These are phyloP conservation scores for Penicillium diatomitis DNA, from an alignment of 495 filamentous ascomycete genomes.

Conservation along the genomic window DNA sequence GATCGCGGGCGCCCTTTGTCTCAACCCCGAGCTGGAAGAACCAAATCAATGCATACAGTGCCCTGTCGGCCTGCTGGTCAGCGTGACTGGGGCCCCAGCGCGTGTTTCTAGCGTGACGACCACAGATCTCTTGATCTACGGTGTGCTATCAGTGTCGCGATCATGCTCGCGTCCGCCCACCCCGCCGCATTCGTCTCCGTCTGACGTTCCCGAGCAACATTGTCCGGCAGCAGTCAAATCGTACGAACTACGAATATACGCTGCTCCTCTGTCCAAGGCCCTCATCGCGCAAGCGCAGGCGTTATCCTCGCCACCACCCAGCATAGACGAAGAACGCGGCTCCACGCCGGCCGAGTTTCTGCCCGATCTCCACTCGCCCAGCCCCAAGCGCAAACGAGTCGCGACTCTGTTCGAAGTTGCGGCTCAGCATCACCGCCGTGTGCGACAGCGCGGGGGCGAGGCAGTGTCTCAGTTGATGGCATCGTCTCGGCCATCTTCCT, in stretches of 20 bases:
- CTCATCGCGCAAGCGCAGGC: slow-evolving; percentile 26
- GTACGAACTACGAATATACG: slow-evolving; percentile 33
- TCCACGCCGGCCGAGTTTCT: slow-evolving; percentile 30
- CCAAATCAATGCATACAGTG: slow-evolving; percentile 28
- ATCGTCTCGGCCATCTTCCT: slow-evolving; percentile 21
- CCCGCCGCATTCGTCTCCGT: slow-evolving; percentile 38
- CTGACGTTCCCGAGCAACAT: slow-evolving; percentile 12
- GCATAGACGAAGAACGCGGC: slow-evolving; percentile 10
- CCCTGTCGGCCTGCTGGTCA: slow-evolving; percentile 32
- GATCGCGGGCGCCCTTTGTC: slow-evolving; percentile 24
- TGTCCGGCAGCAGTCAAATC: slow-evolving; percentile 6
- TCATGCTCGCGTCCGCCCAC: slow-evolving; percentile 32
- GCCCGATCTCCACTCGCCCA: slow-evolving; percentile 32
- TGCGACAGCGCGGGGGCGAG: slow-evolving; percentile 46
- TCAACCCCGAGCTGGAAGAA: slow-evolving; percentile 26
- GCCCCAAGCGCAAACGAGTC: slow-evolving; percentile 47
- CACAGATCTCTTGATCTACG: slow-evolving; percentile 51
- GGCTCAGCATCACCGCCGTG: slow-evolving; percentile 44
- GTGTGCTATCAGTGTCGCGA: slow-evolving; percentile 24
- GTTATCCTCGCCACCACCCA: slow-evolving; percentile 25
- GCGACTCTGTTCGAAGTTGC: slow-evolving; percentile 51
- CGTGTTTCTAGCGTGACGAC: slow-evolving; percentile 17
- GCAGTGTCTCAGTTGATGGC: slow-evolving; percentile 49
- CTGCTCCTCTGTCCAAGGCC: slow-evolving; percentile 26
- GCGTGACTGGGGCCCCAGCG: slow-evolving; percentile 15